Evolutionary conservation across 139 green algal genomes (phyloP).

Genomic region (Nannochloris sp.): DNA sequence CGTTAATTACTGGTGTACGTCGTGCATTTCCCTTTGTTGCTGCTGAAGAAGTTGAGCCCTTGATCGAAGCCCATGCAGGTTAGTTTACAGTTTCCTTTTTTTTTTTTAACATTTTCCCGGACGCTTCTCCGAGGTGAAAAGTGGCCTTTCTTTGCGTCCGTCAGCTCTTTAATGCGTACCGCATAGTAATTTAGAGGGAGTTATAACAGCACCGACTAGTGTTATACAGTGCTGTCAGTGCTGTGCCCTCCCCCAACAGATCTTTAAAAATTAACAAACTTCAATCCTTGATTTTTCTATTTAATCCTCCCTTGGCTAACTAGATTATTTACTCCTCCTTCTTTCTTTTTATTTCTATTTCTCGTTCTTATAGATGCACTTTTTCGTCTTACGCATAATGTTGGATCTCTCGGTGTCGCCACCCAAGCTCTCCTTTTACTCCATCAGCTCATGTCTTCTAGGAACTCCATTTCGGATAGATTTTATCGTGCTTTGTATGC

Average conservation of each 20-base stretch:
- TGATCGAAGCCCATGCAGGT: slow-evolving; percentile 57
- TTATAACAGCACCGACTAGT: neutral
- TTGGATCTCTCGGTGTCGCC: slow-evolving; percentile 68
- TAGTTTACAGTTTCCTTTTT: neutral
- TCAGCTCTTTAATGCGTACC: too few relatives aligned
- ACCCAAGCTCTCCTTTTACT: slow-evolving; percentile 89
- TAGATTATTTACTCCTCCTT: too few relatives aligned
- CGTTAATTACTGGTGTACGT: slow-evolving; percentile 74
- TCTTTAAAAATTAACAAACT: neutral
- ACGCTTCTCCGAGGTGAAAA: too few relatives aligned
- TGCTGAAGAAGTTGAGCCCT: slow-evolving; percentile 39
- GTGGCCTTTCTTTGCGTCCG: too few relatives aligned
- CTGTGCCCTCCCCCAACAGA: neutral
- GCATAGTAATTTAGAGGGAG: neutral
- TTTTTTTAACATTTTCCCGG: too few relatives aligned
- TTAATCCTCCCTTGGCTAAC: neutral
- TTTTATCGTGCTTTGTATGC: slow-evolving; percentile 90
- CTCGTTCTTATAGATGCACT: slow-evolving; percentile 43
- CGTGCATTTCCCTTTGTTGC: slow-evolving; percentile 89
- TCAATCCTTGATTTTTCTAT: neutral
- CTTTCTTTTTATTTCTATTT: neutral
- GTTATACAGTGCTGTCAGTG: too few relatives aligned
- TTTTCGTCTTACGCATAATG: slow-evolving; percentile 83
- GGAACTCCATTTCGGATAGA: slow-evolving; percentile 61
- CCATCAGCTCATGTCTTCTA: slow-evolving; percentile 67